Conservation (phyloP, 257 asterid genomes). For the Capsicum pubescens region DNA sequence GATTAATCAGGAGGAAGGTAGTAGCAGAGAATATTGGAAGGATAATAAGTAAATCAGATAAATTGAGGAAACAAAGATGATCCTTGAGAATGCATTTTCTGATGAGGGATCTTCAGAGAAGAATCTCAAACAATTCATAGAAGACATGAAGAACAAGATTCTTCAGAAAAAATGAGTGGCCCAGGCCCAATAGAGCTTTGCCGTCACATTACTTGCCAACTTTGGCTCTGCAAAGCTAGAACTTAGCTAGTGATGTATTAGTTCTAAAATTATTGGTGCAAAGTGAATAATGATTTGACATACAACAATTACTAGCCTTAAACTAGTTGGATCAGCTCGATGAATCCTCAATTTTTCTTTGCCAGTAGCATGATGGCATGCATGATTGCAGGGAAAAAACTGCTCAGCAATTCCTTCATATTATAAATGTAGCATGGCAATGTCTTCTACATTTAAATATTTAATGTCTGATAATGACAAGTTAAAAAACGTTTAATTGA, state of each 20-base stretch:
- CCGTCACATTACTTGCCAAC: not conserved
- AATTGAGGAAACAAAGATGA: constrained; percentile 20
- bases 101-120: constrained; percentile 24
- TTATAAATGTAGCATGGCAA: not conserved
- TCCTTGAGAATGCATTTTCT: not conserved
- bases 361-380: not conserved
- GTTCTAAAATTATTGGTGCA: not conserved
- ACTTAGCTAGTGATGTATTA: not conserved
- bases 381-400: not conserved
- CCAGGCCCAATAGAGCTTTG: not conserved
- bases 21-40: constrained; percentile 22
- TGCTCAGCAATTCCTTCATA: not conserved
- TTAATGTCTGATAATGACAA: not conserved
- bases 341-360: not conserved
- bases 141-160: constrained; percentile 20
- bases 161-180: constrained; percentile 17
- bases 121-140: constrained; percentile 21
- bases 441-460: not conserved
- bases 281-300: too few species aligned
- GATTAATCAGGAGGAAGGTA: not conserved
- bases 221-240: not conserved
- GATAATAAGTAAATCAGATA: constrained; percentile 17
- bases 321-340: not conserved
- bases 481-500: not conserved
- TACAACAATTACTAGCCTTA: too few species aligned